These are phyloP conservation scores for Russula emetica DNA, from an alignment of 768 basidiomycete genomes.

Conservation along the genomic window DNA sequence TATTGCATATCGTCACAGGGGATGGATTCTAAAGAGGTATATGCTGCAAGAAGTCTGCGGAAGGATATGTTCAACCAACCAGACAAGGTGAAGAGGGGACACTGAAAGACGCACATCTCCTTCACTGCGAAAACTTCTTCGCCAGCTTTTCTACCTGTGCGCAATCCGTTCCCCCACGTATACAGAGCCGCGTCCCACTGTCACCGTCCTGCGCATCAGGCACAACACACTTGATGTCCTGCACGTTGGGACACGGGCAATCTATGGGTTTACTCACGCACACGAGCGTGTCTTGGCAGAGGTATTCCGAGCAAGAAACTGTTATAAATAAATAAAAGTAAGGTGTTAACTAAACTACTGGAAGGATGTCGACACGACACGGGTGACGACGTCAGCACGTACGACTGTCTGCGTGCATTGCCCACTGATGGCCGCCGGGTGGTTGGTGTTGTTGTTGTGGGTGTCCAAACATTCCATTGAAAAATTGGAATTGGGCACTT, in stretches of 20 bases:
- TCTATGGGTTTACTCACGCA: slow-evolving; percentile 60
- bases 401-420: slow-evolving; percentile 26
- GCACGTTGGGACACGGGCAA: slow-evolving; percentile 72
- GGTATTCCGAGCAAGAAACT: slow-evolving; percentile 72
- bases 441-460: slow-evolving; percentile 27
- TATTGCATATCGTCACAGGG: too few relatives aligned
- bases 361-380: not conserved
- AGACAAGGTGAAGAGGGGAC: not conserved
- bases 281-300: slow-evolving; percentile 70
- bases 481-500: slow-evolving; percentile 28
- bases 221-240: slow-evolving; percentile 73
- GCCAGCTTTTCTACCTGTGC: slow-evolving; percentile 54
- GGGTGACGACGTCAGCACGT: not conserved
- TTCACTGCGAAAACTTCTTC: slow-evolving; percentile 36
- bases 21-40: too few relatives aligned
- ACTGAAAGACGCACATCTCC: slow-evolving; percentile 15
- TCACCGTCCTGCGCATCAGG: slow-evolving; percentile 54
- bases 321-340: not conserved
- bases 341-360: too few relatives aligned
- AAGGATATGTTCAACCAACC: not conserved
- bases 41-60: not conserved
- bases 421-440: slow-evolving; percentile 26
- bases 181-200: slow-evolving; percentile 63
- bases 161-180: slow-evolving; percentile 63
- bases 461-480: slow-evolving; percentile 28